Percentiles rank a stretch among this genome's conserved stretches.
Evolutionary conservation across 148 eudicot genomes (phyloP).

Genomic region (Diospyros lotus): DNA sequence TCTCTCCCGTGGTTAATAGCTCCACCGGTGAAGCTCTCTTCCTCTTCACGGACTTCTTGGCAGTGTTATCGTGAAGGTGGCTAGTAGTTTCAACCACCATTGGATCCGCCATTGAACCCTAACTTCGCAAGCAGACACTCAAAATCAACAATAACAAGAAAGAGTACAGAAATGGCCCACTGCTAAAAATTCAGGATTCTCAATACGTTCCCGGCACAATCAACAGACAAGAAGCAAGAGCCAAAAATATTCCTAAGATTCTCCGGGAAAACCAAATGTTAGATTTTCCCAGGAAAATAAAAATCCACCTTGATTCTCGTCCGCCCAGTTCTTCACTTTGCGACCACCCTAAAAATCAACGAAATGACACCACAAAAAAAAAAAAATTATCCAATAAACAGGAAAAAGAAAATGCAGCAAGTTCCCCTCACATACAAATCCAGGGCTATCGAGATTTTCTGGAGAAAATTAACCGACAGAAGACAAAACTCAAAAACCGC

Average conservation of each 20-base stretch:
- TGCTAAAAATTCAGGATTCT: background rate
- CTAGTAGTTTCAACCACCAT: conserved; percentile 24
- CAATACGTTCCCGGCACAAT: background rate
- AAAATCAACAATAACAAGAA: background rate
- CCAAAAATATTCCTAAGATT: background rate
- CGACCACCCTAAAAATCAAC: background rate
- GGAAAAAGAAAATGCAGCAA: background rate
- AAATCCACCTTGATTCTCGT: background rate
- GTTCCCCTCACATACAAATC: background rate
- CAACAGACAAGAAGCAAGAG: background rate
- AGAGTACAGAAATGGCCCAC: background rate
- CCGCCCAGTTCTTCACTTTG: background rate
- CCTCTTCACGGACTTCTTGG: conserved; percentile 43
- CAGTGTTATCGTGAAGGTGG: background rate
- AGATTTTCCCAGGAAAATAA: background rate
- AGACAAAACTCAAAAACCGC: background rate
- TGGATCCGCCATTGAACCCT: conserved; percentile 35
- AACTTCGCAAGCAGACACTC: background rate
- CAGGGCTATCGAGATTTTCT: background rate
- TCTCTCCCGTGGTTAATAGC: conserved; percentile 35
- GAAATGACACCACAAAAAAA: background rate
- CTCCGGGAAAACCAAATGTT: background rate
- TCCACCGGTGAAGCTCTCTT: conserved; percentile 27
- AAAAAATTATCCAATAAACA: background rate
- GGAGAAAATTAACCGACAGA: background rate